phyloP scores from a whole-genome alignment of 768 basidiomycete species.

The Hericium erinaceus region DNA sequence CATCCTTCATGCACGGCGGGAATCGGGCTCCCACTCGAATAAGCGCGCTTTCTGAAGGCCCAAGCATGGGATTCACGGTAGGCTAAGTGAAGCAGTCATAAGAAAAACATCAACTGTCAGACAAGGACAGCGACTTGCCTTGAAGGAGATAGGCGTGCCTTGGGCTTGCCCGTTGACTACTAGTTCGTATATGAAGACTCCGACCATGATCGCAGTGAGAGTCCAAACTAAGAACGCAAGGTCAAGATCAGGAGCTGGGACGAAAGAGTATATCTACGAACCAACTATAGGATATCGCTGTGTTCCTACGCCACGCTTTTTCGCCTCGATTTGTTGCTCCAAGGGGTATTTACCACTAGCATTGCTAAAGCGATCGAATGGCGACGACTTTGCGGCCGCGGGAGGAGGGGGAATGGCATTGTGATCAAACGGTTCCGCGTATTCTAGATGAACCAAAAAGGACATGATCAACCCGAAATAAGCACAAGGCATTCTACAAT shows the following conservation, averaged over 20 bases:
- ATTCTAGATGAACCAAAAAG: not conserved
- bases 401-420: not conserved
- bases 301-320: constrained; percentile 75
- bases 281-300: constrained; percentile 76
- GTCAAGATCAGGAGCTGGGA: not conserved
- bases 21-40: constrained; percentile 89
- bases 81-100: constrained; percentile 35
- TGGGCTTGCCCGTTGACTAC: constrained; percentile 66
- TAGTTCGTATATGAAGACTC: constrained; percentile 77
- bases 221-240: constrained; percentile 43
- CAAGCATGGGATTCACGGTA: constrained; percentile 82
- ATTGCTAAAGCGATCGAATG: constrained; percentile 4
- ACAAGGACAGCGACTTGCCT: constrained; percentile 34
- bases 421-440: not conserved
- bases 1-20: constrained; percentile 83
- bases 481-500: not conserved
- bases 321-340: constrained; percentile 80
- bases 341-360: constrained; percentile 36
- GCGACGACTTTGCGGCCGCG: not conserved
- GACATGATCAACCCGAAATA: not conserved
- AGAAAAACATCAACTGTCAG: not conserved
- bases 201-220: constrained; percentile 58
- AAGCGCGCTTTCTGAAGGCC: constrained; percentile 75
- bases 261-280: constrained; percentile 24
- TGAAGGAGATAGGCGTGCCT: constrained; percentile 79